Conservation (phyloP, 306 rosid genomes). For the Castanospermum australe region DNA sequence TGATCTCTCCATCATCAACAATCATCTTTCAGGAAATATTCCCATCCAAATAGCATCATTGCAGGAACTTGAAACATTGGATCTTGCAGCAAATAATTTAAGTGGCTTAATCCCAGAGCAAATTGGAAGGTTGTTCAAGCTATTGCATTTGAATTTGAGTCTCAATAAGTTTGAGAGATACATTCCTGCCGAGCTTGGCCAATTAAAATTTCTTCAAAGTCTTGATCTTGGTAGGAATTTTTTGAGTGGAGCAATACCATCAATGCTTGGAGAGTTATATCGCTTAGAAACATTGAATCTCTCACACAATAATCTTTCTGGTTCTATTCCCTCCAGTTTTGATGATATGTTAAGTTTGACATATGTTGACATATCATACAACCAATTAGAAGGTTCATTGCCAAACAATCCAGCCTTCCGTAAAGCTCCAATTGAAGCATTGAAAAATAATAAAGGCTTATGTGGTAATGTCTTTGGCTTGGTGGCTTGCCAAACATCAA, state of each 20-base stretch:
- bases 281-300: constrained; percentile 35
- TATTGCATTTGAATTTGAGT: constrained; percentile 1
- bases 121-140: neutral
- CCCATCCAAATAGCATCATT: constrained; percentile 3
- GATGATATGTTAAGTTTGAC: constrained; percentile 29
- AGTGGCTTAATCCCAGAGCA: neutral
- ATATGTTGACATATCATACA: constrained; percentile 32
- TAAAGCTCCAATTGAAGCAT: neutral
- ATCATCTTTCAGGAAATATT: neutral
- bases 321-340: constrained; percentile 32
- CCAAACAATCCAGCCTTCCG: constrained; percentile 13
- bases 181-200: constrained; percentile 15
- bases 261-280: constrained; percentile 11
- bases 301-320: constrained; percentile 43
- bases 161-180: neutral
- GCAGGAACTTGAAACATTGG: neutral
- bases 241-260: constrained; percentile 22
- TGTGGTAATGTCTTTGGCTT: constrained; percentile 20
- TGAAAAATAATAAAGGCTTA: constrained; percentile 19
- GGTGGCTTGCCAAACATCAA: neutral
- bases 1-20: neutral
- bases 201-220: constrained; percentile 1
- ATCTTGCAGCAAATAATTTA: constrained; percentile 3
- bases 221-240: constrained; percentile 43
- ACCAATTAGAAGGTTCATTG: constrained; percentile 19